Evolutionary conservation across 2,329 filamentous ascomycete species (phyloP), one percentile per base, ranked within the genome.

Genomic region (Trichoderma atroviride): DNA sequence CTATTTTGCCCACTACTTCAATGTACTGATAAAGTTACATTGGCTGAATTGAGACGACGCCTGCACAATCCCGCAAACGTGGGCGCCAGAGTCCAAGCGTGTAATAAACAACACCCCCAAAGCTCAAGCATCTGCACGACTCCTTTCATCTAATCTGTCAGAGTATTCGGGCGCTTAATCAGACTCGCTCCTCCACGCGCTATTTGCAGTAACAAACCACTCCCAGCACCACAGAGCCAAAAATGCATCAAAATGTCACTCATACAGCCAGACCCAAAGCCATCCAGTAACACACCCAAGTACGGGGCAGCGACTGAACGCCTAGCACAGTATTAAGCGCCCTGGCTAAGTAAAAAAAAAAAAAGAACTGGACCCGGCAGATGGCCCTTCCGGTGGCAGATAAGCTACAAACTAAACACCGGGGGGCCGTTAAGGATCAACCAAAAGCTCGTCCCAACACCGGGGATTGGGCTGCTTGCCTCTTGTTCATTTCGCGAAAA

Each of bases 341-440:
- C 55, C 53, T 50, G 47, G 40, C 33, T 27, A 4, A 33, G 50
- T n/a, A n/a, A n/a, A n/a, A n/a, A n/a, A 66, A 24, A 33, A 58
- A 66, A 24, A 40, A 40, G 40, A 43, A n/a, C 40, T 43, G 40
- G 22, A 10, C 63, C 63, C 63, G 63, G 43, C 55, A 58, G 63
- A 58, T 58, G 37, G 47, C 61, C 47, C 14, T 64, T 50, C 61
- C 61, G 47, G 61, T 55, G 47, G 37, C n/a, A 67, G 55, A 67
- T 67, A 67, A 58, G 63, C 27, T 58, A 67, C 37, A 35, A 22
- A 29, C 53, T 33, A 22, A 22, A 29, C 55, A 57, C 55, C 29
- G 50, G 60, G 37, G 37, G 7, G 37, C 37, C 16, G 37, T 43
- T 43, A 9, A 19, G 37, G 37, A 43, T 43, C 37, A 19, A 2